phyloP scores from a whole-genome alignment of 371 early-diverging fungal genomes.

The Mucor circinelloides region DNA sequence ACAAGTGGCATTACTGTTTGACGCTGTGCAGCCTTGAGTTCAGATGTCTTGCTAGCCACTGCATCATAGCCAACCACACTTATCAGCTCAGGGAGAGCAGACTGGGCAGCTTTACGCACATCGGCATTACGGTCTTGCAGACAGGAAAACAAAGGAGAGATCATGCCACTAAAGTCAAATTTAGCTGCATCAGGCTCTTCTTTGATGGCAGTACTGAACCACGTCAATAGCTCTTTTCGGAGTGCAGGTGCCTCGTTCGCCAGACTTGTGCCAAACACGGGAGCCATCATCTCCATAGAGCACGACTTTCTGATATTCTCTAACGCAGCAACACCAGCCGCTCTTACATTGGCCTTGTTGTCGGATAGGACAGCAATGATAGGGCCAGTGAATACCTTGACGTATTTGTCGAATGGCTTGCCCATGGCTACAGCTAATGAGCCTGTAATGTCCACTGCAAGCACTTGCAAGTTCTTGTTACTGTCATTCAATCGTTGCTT shows the following conservation, averaged over 20 bases:
- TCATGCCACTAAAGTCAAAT: slow-evolving; percentile 66
- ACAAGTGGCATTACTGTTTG: slow-evolving; percentile 69
- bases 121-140: slow-evolving; percentile 88
- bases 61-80: slow-evolving; percentile 63
- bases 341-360: slow-evolving; percentile 86
- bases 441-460: slow-evolving; percentile 75
- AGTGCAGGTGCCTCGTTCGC: slow-evolving; percentile 76
- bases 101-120: slow-evolving; percentile 85
- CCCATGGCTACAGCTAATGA: slow-evolving; percentile 81
- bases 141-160: slow-evolving; percentile 75
- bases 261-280: slow-evolving; percentile 66
- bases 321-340: slow-evolving; percentile 74
- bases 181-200: slow-evolving; percentile 29
- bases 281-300: slow-evolving; percentile 70
- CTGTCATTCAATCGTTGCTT: slow-evolving; percentile 84
- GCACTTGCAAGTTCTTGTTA: slow-evolving; percentile 86
- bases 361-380: slow-evolving; percentile 79
- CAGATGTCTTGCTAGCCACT: slow-evolving; percentile 61
- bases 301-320: slow-evolving; percentile 68
- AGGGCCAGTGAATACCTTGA: slow-evolving; percentile 60
- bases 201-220: slow-evolving; percentile 66
- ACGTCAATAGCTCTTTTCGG: slow-evolving; percentile 85
- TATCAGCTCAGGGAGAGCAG: slow-evolving; percentile 65
- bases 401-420: slow-evolving; percentile 79
- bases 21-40: slow-evolving; percentile 71